Percentiles rank a stretch among this genome's conserved stretches.
Evolutionary conservation across 2,329 filamentous ascomycete species (phyloP).

Genomic region (Knoxdaviesia capensis): DNA sequence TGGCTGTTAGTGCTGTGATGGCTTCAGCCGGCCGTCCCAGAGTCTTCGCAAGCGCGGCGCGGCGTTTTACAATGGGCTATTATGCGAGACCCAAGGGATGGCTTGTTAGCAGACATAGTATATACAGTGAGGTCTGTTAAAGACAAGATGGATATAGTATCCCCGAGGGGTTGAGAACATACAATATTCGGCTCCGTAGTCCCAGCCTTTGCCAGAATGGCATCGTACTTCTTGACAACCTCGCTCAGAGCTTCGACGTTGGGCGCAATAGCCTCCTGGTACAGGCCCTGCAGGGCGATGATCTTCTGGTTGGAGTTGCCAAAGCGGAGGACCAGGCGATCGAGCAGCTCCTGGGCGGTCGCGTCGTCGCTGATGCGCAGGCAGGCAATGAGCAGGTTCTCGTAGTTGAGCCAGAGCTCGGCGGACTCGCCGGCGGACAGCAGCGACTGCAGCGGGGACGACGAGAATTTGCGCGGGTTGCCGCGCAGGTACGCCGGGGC

Average conservation of each 20-base stretch:
- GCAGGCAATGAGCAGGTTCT: constrained; percentile 71
- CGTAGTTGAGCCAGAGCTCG: constrained; percentile 68
- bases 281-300: constrained; percentile 62
- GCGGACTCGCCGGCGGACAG: constrained; percentile 45
- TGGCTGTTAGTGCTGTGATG: constrained; percentile 48
- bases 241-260: constrained; percentile 24
- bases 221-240: constrained; percentile 60
- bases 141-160: neutral
- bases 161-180: constrained; percentile 13
- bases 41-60: constrained; percentile 58
- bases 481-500: constrained; percentile 34
- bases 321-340: constrained; percentile 61
- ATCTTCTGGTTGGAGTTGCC: constrained; percentile 69
- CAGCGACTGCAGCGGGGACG: constrained; percentile 31
- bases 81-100: neutral
- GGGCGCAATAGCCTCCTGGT: constrained; percentile 50
- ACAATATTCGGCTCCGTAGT: constrained; percentile 64
- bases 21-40: constrained; percentile 54
- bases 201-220: constrained; percentile 30
- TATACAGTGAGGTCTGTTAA: no score
- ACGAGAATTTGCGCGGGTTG: constrained; percentile 30
- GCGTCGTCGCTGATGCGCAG: constrained; percentile 68
- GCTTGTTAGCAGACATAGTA: constrained; percentile 10
- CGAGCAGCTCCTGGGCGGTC: constrained; percentile 55
- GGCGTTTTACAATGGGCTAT: constrained; percentile 68